Base-by-base conservation (phyloP, 2,329 filamentous ascomycete species). In the Fusarium torulosum region DNA sequence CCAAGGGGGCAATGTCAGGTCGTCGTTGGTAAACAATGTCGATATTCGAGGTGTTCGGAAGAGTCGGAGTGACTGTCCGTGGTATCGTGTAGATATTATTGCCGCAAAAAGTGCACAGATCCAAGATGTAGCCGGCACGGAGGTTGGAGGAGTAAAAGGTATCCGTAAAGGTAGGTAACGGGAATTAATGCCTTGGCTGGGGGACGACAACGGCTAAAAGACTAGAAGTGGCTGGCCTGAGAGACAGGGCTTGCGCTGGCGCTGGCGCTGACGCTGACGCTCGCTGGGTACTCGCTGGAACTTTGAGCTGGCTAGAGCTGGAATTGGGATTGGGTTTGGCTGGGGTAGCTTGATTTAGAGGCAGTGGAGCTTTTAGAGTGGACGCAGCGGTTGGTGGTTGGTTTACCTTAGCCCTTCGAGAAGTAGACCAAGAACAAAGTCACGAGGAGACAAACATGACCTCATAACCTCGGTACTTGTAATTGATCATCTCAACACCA, bases 361-460 rank as follows among this genome's bases (percentile, higher is more conserved):
- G 45, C 38, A 21, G 57, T 63, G 57, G 60, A 62, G 60, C 44
- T 46, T 19, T 49, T 56, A 49, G 27, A 33, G 14, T 33, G 29
- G 29, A 13, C 29, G 49, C 20, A 21, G 35, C 53, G 50, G 41
- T 60, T 58, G 50, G 17, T 51, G 60, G 46, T 65, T 60, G 55
- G 60, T 29, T 29, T 11, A 29, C 27, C 9, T 38, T 19, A 37
- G 43, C 42, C 45, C 53, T 67, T 67, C 42, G 49, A 66, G 50
- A 69, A 63, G 62, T 52, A 43, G 40, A 33, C 46, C 25, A 35
- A 44, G 25, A 21, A 38, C 20, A 40, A 59, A 59, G 67, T 70
- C 67, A 70, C 67, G 67, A 70, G 67, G 63, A 42, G 25, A 51
- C 45, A 52, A 63, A 44, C 67, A 70, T 70, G 67, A 70, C 67